Evolutionary conservation across 2,329 filamentous ascomycete species (phyloP).

Genomic region (Ceratocystiopsis brevicomis): DNA sequence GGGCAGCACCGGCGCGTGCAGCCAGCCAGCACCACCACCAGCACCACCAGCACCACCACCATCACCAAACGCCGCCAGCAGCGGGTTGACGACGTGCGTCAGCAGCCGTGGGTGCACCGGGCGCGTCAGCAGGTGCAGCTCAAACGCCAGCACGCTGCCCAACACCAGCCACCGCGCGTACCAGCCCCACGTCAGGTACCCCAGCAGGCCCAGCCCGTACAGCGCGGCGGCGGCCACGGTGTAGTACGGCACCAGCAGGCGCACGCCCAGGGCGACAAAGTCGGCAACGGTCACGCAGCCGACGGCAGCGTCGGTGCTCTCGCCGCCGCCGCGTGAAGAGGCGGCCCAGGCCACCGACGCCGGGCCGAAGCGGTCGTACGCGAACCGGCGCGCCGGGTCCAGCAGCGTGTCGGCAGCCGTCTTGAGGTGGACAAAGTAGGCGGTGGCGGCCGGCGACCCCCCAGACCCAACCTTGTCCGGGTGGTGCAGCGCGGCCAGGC

Average conservation of each 20-base stretch:
- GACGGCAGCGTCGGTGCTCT: not conserved
- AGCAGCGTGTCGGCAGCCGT: slow-evolving; percentile 63
- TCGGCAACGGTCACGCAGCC: slow-evolving; percentile 51
- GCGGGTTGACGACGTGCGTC: slow-evolving; percentile 15
- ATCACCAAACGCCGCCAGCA: slow-evolving; percentile 11
- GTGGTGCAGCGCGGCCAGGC: slow-evolving; percentile 52
- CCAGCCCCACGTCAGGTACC: slow-evolving; percentile 47
- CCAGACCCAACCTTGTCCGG: slow-evolving; percentile 54
- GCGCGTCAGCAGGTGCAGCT: slow-evolving; percentile 36
- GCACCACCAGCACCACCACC: slow-evolving; percentile 13
- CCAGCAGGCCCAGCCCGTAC: slow-evolving; percentile 41
- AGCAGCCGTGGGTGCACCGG: slow-evolving; percentile 28
- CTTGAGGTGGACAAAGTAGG: slow-evolving; percentile 66
- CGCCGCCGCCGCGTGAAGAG: not conserved
- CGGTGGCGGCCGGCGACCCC: slow-evolving; percentile 15
- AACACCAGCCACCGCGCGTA: slow-evolving; percentile 47
- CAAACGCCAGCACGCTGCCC: slow-evolving; percentile 32
- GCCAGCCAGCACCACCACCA: slow-evolving; percentile 12
- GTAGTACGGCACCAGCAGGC: slow-evolving; percentile 42
- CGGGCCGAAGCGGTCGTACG: slow-evolving; percentile 77
- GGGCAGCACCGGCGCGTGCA: slow-evolving; percentile 50
- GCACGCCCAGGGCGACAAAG: slow-evolving; percentile 48
- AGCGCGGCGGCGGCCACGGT: slow-evolving; percentile 35
- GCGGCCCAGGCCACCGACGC: slow-evolving; percentile 43
- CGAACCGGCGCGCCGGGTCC: slow-evolving; percentile 61